Base-by-base conservation (phyloP, 352 stramenopile genomes). In the Phytophthora citricola region DNA sequence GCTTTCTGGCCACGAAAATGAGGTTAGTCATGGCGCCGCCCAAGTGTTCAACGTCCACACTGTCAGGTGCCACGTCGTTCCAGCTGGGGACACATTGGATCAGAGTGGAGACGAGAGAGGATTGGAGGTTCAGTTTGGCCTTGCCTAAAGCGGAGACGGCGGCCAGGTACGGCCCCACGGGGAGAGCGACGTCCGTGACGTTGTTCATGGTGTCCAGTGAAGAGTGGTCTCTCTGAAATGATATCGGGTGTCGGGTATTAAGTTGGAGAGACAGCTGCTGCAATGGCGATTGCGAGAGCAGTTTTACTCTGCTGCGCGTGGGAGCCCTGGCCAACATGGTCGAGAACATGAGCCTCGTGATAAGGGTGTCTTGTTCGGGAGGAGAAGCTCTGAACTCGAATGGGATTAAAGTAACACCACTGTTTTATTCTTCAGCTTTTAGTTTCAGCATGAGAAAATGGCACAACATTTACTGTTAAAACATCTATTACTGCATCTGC, bases 11-110 rank as follows among this genome's bases (percentile, higher is more conserved):
- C 8, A 76, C 73, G 61, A 95, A 93, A 69, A 95, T 93, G 63
- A 95, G 71, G 66, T 95, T 95, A 15, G 87, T 94, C 87, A 94
- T 94, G 17, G 87, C 87, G 56, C 87, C 87, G 63, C 85, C 81
- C 27, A 93, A 27, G 58, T 90, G 78, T 38, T 87, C 67, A 36
- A 93, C 73, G 65, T 88, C 74, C n/a, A 93, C 75, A 52, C 79
- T 73, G 51, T 89, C 71, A 9, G 78, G 66, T 17, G 76, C 64
- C 53, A 88, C 78, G 61, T 82, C 63, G 17, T n/a, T 49, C 85
- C 85, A 93, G 29, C 73, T 79, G n/a, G 79, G 78, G 50, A 83
- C 79, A 58, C 83, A 83, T 66, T 83, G 56, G 27, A 61, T 67
- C 6, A 93, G 74, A 29, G 81, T 81, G 12, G 70, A 47, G 10